phyloP scores from a whole-genome alignment of 225 moss, liverwort and hornwort genomes.

The Polytrichum formosum region DNA sequence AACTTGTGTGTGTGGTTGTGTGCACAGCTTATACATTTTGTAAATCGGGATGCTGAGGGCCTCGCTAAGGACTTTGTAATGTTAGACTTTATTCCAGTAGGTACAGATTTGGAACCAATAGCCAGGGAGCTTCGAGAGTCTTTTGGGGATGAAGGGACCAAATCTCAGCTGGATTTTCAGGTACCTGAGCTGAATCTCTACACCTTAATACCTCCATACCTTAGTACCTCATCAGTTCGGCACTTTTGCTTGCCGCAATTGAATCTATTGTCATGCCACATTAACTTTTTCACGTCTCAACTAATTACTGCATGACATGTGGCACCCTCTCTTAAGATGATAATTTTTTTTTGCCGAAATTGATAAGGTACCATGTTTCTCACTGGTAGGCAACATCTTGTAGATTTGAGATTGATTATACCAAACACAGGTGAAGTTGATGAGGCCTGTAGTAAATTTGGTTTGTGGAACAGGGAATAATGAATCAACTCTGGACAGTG shows the following conservation, averaged over 20 bases:
- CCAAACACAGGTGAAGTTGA: too few species aligned
- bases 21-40: slow-evolving; percentile 83
- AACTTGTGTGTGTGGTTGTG: slow-evolving; percentile 11
- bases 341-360: too few species aligned
- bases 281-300: too few species aligned
- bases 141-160: slow-evolving; percentile 65
- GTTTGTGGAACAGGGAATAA: slow-evolving; percentile 49
- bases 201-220: too few species aligned
- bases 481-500: slow-evolving; percentile 80
- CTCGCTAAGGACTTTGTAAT: slow-evolving; percentile 78
- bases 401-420: slow-evolving; percentile 10
- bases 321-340: too few species aligned
- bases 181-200: slow-evolving; percentile 11
- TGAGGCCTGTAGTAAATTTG: neutral
- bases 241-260: too few species aligned
- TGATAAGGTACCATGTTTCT: neutral
- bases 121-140: slow-evolving; percentile 64
- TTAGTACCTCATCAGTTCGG: too few species aligned
- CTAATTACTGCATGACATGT: too few species aligned
- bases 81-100: slow-evolving; percentile 75
- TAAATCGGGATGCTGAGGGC: slow-evolving; percentile 81
- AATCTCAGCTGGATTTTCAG: slow-evolving; percentile 77
- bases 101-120: slow-evolving; percentile 58
- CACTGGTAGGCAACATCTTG: neutral
- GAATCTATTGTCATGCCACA: too few species aligned